phyloP scores from a whole-genome alignment of 2,329 filamentous ascomycete genomes.

The Calonectria leucothoes region DNA sequence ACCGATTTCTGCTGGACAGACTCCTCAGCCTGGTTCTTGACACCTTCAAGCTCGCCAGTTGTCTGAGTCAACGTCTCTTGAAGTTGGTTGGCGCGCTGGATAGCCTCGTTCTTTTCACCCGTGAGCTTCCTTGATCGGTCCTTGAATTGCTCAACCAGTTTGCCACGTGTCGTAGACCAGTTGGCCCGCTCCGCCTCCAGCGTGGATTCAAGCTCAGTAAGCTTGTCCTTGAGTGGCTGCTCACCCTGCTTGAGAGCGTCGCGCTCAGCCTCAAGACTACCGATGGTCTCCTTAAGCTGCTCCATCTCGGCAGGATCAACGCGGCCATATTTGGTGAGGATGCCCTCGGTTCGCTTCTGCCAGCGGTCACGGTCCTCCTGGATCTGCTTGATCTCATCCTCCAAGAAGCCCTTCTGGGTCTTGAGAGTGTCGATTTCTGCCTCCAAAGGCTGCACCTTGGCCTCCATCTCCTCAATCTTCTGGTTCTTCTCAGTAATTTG shows the following conservation, averaged over 20 bases:
- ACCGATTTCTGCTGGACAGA: slow-evolving; percentile 47
- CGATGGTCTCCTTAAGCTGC: slow-evolving; percentile 83
- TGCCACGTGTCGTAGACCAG: slow-evolving; percentile 65
- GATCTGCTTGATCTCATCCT: slow-evolving; percentile 88
- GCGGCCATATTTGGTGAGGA: slow-evolving; percentile 94
- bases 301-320: slow-evolving; percentile 95
- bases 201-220: slow-evolving; percentile 62
- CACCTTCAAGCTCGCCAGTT: slow-evolving; percentile 66
- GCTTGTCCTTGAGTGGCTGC: slow-evolving; percentile 63
- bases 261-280: slow-evolving; percentile 73
- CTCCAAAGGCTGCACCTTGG: slow-evolving; percentile 84
- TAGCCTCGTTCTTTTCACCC: slow-evolving; percentile 64
- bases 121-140: slow-evolving; percentile 66
- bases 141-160: slow-evolving; percentile 72
- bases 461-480: slow-evolving; percentile 79
- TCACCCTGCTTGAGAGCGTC: slow-evolving; percentile 65
- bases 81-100: slow-evolving; percentile 63
- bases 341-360: slow-evolving; percentile 96
- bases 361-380: slow-evolving; percentile 93
- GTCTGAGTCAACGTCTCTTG: slow-evolving; percentile 62
- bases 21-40: slow-evolving; percentile 51
- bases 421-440: slow-evolving; percentile 84
- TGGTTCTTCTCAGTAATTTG: slow-evolving; percentile 80
- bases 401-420: slow-evolving; percentile 81
- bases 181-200: slow-evolving; percentile 66